Base-by-base conservation (phyloP, 2,329 filamentous ascomycete species). In the Stenocarpella maydis region DNA sequence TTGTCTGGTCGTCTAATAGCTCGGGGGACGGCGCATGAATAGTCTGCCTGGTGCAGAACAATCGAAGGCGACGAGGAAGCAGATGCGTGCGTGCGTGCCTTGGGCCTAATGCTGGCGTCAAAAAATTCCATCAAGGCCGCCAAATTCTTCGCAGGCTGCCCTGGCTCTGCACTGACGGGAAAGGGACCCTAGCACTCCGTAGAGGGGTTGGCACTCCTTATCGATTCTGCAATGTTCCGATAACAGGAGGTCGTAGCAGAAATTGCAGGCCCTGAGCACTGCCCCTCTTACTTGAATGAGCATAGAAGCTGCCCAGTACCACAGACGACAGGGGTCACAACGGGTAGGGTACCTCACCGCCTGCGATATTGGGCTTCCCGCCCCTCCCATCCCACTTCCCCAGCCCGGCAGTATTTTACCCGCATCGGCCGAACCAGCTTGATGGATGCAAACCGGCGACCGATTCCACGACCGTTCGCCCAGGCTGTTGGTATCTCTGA, bases 161-260 rank as follows among this genome's bases (percentile, higher is more conserved):
- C 45, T 28, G 41, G 47, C 26, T 54, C 39, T 66, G 63, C 49
- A 21, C 45, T 26, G 52, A 66, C 39, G 31, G 45, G 41, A 39
- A 9, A 34, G 4, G 4, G 31, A 34, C 31, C 31, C 31, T 34
- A 34, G 4, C 31, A 9, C 4, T 9, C n/a, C 47, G 21, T 49
- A 39, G 41, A 70, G 47, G 41, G 49, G 31, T 37, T 66, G n/a
- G n/a, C 41, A 45, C 50, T 43, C 34, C 69, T 70, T 70, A 70
- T 70, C 69, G 37, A 34, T 26, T 21, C 10, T 37, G 34, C 34
- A 37, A 37, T 37, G 6, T 37, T 26, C 58, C 66, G 69, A 70
- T 70, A 70, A 69, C 55, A 70, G 54, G 65, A 68, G n/a, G 65
- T 58, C 68, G 53, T 43, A 49, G 52, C 54, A 43, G 41, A 68